A percentile compares a stretch with the other conserved stretches of the same genome.
These are phyloP conservation scores for Xylariales sp. DNA, from an alignment of 2,329 filamentous ascomycete species.

Conservation along the genomic window DNA sequence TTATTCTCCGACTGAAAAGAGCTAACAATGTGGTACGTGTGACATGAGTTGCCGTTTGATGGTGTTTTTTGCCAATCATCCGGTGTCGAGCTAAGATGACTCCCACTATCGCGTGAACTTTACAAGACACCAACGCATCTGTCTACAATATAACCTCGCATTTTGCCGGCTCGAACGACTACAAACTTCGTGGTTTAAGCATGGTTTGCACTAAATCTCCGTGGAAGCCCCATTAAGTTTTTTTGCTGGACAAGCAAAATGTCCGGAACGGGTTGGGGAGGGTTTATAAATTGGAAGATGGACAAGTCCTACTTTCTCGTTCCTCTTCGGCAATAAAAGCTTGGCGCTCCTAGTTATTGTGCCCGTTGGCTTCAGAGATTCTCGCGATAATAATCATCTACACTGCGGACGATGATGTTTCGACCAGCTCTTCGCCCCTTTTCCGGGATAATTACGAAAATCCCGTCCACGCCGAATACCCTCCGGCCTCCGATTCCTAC, in stretches of 20 bases:
- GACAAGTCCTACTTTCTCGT: background rate
- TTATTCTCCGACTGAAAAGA: background rate
- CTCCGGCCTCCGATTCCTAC: background rate
- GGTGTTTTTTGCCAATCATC: background rate
- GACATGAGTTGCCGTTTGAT: background rate
- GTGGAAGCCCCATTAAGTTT: background rate
- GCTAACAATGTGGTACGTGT: too few relatives aligned
- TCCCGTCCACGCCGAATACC: background rate
- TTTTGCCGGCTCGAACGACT: background rate
- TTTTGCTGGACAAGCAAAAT: background rate
- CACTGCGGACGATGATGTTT: slow-evolving; percentile 2
- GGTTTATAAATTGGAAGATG: background rate
- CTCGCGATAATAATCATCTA: background rate
- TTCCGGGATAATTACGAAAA: background rate
- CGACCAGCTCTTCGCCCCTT: background rate
- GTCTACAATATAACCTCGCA: background rate
- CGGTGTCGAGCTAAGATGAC: background rate
- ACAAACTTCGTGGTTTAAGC: background rate
- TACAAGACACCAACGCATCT: background rate
- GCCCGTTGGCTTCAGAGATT: background rate
- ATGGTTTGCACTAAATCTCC: background rate
- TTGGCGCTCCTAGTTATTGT: background rate
- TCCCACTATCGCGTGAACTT: background rate
- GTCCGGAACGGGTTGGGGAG: background rate
- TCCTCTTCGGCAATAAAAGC: too few relatives aligned